Conservation (phyloP, 2,329 filamentous ascomycete genomes). For the Fusarium fracticaudum region DNA sequence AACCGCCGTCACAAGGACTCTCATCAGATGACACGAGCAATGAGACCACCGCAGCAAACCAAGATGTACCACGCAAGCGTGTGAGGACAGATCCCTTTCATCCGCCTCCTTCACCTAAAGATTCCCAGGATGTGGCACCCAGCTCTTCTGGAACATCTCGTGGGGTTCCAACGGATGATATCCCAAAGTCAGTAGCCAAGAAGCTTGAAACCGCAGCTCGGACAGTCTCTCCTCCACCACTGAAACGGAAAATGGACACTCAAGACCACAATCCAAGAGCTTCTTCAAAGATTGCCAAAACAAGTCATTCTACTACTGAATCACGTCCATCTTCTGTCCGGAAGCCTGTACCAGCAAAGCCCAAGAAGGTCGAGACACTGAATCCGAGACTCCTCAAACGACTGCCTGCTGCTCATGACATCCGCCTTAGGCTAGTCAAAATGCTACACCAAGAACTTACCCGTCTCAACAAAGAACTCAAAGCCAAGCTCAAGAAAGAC, state of each 20-base stretch:
- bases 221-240: constrained; percentile 48
- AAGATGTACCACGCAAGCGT: constrained; percentile 47
- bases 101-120: constrained; percentile 7
- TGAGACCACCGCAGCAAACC: constrained; percentile 25
- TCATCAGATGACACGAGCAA: not conserved
- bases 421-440: constrained; percentile 66
- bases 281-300: constrained; percentile 11
- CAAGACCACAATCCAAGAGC: constrained; percentile 6
- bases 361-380: constrained; percentile 61
- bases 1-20: not conserved
- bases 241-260: constrained; percentile 40
- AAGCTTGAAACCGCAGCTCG: constrained; percentile 41
- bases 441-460: constrained; percentile 72
- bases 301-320: constrained; percentile 15
- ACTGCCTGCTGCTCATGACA: constrained; percentile 66
- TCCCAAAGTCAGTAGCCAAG: not conserved
- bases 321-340: constrained; percentile 23
- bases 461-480: constrained; percentile 73
- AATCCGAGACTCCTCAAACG: constrained; percentile 73
- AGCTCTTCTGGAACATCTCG: constrained; percentile 7
- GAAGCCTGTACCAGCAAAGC: constrained; percentile 30
- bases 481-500: constrained; percentile 58
- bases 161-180: not conserved
- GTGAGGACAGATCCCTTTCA: constrained; percentile 39
- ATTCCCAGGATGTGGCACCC: constrained; percentile 6